These are phyloP conservation scores for Medicago ruthenica DNA, from an alignment of 306 rosid genomes.

Conservation along the genomic window DNA sequence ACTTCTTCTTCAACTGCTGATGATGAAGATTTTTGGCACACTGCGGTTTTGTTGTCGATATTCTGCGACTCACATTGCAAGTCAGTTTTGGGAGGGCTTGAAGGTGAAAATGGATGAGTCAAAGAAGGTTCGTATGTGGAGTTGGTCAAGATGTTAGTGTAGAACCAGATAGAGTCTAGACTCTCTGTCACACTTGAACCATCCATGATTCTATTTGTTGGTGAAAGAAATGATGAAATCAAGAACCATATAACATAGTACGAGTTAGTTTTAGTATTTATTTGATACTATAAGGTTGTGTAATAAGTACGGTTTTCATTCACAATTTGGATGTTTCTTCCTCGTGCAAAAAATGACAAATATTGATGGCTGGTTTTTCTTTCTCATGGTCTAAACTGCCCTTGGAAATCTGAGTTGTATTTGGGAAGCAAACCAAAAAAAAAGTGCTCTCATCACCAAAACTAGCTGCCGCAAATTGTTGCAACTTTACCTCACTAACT, in stretches of 20 bases:
- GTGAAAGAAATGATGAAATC: neutral
- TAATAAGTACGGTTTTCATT: slow-evolving; percentile 31
- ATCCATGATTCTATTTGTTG: slow-evolving; percentile 44
- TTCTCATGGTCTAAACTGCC: slow-evolving; percentile 24
- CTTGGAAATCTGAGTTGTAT: neutral
- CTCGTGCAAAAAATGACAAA: neutral
- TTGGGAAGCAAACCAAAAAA: neutral
- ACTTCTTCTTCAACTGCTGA: slow-evolving; percentile 33
- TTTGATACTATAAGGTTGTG: neutral
- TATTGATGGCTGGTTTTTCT: neutral
- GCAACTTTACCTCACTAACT: neutral
- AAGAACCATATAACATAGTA: slow-evolving; percentile 22
- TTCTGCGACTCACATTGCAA: slow-evolving; percentile 8
- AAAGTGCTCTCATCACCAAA: slow-evolving; percentile 11
- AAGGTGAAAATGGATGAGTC: slow-evolving; percentile 8
- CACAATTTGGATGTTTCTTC: slow-evolving; percentile 16
- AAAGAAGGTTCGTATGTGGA: slow-evolving; percentile 6
- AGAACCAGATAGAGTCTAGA: slow-evolving; percentile 77
- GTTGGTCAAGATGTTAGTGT: slow-evolving; percentile 49
- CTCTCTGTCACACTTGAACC: slow-evolving; percentile 48
- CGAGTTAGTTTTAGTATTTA: slow-evolving; percentile 8
- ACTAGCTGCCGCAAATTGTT: slow-evolving; percentile 22
- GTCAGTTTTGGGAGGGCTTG: slow-evolving; percentile 36
- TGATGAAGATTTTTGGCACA: slow-evolving; percentile 1
- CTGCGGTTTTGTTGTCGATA: neutral